A percentile compares a stretch with the other conserved stretches of the same genome.
These are phyloP conservation scores for Triglochin maritima DNA, from an alignment of 106 monocot genomes.

Conservation along the genomic window DNA sequence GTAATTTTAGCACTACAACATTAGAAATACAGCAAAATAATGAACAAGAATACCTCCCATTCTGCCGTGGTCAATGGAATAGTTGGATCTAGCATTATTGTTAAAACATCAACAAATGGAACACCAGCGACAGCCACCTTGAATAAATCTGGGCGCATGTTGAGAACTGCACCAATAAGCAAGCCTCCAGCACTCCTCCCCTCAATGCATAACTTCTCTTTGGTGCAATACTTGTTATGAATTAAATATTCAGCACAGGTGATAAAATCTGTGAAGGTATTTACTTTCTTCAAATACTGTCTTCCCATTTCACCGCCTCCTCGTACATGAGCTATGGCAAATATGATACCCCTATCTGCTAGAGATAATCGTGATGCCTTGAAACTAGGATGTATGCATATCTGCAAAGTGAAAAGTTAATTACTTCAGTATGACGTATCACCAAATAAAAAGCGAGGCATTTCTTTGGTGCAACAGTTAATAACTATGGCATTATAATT, in stretches of 20 bases:
- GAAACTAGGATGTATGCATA: slow-evolving; percentile 80
- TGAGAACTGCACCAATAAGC: slow-evolving; percentile 84
- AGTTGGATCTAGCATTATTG: slow-evolving; percentile 94
- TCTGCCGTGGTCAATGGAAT: slow-evolving; percentile 92
- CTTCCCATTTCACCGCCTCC: slow-evolving; percentile 96
- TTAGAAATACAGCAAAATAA: background rate
- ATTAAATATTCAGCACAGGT: slow-evolving; percentile 86
- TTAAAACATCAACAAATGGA: slow-evolving; percentile 95
- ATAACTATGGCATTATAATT: too few species aligned
- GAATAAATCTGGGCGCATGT: slow-evolving; percentile 97
- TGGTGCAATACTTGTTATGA: slow-evolving; percentile 68
- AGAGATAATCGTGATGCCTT: slow-evolving; percentile 51
- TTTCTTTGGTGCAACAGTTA: too few species aligned
- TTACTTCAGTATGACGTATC: background rate
- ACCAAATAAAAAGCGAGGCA: too few species aligned
- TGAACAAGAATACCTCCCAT: slow-evolving; percentile 63
- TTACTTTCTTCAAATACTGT: slow-evolving; percentile 52
- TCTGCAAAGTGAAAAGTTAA: slow-evolving; percentile 16
- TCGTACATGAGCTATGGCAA: slow-evolving; percentile 81
- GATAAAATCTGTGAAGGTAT: slow-evolving; percentile 90
- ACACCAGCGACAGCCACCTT: slow-evolving; percentile 82
- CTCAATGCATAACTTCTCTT: slow-evolving; percentile 75
- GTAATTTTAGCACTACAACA: too few species aligned
- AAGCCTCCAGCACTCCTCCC: slow-evolving; percentile 98
- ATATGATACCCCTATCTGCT: slow-evolving; percentile 78